These are phyloP conservation scores for Przewalskia tangutica DNA, from an alignment of 257 asterid genomes.

Conservation along the genomic window DNA sequence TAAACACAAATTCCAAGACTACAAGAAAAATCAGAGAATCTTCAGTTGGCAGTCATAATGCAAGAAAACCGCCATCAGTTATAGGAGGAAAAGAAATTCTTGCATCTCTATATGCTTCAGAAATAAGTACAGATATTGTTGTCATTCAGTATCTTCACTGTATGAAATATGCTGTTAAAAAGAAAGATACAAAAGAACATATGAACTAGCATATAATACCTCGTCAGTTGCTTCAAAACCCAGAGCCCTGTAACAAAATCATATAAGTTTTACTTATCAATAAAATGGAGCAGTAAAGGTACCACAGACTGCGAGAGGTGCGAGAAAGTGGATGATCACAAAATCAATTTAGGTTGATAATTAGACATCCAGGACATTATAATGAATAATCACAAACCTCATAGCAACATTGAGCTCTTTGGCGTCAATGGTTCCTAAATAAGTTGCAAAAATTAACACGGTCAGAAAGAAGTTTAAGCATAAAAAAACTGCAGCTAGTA, in stretches of 20 bases:
- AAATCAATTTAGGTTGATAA: background rate
- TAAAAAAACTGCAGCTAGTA: background rate
- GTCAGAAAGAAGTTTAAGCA: background rate
- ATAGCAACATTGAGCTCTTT: constrained; percentile 95
- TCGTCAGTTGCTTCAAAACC: constrained; percentile 94
- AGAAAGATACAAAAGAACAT: background rate
- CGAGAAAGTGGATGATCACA: background rate
- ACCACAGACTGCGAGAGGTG: background rate
- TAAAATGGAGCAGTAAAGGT: background rate
- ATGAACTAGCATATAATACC: constrained; percentile 31
- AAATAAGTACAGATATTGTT: background rate
- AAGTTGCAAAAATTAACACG: constrained; percentile 1
- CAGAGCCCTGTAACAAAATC: constrained; percentile 66
- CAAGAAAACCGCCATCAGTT: background rate
- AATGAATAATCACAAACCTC: constrained; percentile 41
- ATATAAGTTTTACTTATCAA: constrained; percentile 4
- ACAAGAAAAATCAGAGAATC: background rate
- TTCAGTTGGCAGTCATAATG: background rate
- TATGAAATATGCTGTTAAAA: background rate
- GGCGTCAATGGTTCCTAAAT: constrained; percentile 83
- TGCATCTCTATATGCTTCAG: background rate
- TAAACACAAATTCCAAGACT: background rate
- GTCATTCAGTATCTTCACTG: background rate
- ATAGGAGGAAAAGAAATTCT: background rate
- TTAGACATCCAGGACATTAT: background rate